phyloP scores from a whole-genome alignment of 1,284 basidiomycete genomes.

The Singerocomus rubriflavus region DNA sequence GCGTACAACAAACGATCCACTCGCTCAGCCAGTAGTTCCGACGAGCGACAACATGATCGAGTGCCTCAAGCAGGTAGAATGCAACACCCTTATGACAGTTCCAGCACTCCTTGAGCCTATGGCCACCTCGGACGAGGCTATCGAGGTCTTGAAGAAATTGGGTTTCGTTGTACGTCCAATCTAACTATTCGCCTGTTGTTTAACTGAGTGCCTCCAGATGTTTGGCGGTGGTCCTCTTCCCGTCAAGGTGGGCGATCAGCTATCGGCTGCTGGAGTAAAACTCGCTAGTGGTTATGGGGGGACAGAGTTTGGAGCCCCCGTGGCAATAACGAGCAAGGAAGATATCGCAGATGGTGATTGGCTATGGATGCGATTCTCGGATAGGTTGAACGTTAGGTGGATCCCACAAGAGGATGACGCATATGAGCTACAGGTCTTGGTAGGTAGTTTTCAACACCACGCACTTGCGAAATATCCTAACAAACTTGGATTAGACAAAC shows the following conservation, averaged over 20 bases:
- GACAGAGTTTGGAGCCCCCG: conserved; percentile 5
- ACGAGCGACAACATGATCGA: not conserved
- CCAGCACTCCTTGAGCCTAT: conserved; percentile 1
- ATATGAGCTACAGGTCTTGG: conserved; percentile 7
- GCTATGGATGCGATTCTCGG: conserved; percentile 1
- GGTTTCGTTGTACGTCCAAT: conserved; percentile 3
- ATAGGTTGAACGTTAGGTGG: not conserved
- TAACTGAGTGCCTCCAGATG: not conserved
- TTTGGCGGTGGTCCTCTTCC: conserved; percentile 9
- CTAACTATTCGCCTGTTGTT: not conserved
- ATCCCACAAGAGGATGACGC: conserved; percentile 1
- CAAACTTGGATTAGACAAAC: not conserved
- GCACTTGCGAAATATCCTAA: not conserved
- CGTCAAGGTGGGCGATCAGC: not conserved
- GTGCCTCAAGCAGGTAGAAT: not conserved
- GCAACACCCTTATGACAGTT: not conserved
- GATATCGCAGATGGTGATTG: conserved; percentile 4
- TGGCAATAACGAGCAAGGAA: not conserved
- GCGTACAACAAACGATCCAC: not conserved
- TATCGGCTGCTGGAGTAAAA: conserved; percentile 2
- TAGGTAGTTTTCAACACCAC: conserved; percentile 2
- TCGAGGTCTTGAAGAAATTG: conserved; percentile 1
- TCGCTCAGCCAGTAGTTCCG: not conserved
- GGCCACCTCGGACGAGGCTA: not conserved
- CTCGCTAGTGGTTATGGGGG: conserved; percentile 2